Evolutionary conservation across 345 rosid species (phyloP).

Genomic region (Lepidium sativum): DNA sequence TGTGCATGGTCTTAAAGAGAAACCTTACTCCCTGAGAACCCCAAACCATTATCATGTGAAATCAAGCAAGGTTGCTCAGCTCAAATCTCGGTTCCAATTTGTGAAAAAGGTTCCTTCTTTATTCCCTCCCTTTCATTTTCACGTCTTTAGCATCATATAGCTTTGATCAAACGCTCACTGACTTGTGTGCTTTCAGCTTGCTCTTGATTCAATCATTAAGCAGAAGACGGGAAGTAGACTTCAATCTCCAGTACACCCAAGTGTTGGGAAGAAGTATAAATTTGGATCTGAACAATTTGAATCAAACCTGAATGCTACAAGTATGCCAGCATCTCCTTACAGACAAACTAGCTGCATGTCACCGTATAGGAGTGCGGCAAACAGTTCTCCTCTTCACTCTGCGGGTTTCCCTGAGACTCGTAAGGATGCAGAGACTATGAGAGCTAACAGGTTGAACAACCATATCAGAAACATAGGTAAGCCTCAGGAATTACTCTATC

Average conservation of each 20-base stretch:
- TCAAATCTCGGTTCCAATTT: slow-evolving; percentile 39
- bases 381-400: slow-evolving; percentile 52
- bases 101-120: slow-evolving; percentile 42
- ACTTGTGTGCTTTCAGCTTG: slow-evolving; percentile 34
- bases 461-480: slow-evolving; percentile 30
- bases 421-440: slow-evolving; percentile 48
- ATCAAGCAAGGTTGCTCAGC: slow-evolving; percentile 33
- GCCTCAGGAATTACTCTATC: slow-evolving; percentile 42
- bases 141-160: not conserved
- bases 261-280: slow-evolving; percentile 30
- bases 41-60: slow-evolving; percentile 29
- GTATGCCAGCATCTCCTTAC: slow-evolving; percentile 48
- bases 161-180: slow-evolving; percentile 2
- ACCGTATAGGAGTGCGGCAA: slow-evolving; percentile 49
- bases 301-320: slow-evolving; percentile 18
- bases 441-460: slow-evolving; percentile 36
- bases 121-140: not conserved
- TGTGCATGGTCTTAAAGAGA: slow-evolving; percentile 48
- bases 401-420: slow-evolving; percentile 45
- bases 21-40: slow-evolving; percentile 33
- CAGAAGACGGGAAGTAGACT: slow-evolving; percentile 27
- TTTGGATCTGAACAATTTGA: slow-evolving; percentile 36
- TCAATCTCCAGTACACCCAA: slow-evolving; percentile 40
- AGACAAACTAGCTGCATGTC: slow-evolving; percentile 45
- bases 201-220: slow-evolving; percentile 31